Percentiles rank a stretch among this genome's conserved stretches.
These are phyloP conservation scores for Gonapodya prolifera DNA, from an alignment of 192 early-diverging fungal species.

Conservation along the genomic window DNA sequence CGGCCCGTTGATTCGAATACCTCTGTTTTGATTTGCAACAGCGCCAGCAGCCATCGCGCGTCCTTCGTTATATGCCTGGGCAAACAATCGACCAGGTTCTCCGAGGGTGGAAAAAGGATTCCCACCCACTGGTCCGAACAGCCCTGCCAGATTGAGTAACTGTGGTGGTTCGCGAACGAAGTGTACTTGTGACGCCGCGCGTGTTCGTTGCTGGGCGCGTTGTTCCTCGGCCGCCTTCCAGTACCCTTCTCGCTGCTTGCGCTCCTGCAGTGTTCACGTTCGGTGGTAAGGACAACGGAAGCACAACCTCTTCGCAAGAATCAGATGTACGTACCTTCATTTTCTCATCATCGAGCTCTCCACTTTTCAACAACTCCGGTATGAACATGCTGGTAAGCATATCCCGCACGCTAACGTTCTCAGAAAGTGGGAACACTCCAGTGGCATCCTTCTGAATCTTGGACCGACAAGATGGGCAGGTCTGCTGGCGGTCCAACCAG, in stretches of 20 bases:
- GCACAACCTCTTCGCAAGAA: not conserved
- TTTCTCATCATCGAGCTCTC: not conserved
- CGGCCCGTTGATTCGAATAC: too few species aligned
- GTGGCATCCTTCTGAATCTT: not conserved
- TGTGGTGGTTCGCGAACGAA: not conserved
- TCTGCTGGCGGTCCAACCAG: not conserved
- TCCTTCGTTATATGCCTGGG: not conserved
- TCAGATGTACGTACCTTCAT: not conserved
- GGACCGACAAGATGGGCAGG: not conserved
- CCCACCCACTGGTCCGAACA: too few species aligned
- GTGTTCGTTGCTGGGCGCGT: not conserved
- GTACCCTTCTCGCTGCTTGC: not conserved
- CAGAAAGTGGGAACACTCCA: not conserved
- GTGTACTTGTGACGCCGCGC: not conserved
- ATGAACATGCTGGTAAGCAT: not conserved
- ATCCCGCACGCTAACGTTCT: not conserved
- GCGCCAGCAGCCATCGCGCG: not conserved
- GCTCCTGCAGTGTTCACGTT: not conserved
- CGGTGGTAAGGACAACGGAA: not conserved
- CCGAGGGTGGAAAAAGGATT: too few species aligned
- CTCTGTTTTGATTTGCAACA: too few species aligned
- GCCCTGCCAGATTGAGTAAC: not conserved
- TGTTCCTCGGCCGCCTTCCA: not conserved
- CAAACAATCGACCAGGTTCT: too few species aligned
- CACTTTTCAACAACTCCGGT: not conserved